Conservation (phyloP, 306 rosid genomes). For the Corylus avellana region DNA sequence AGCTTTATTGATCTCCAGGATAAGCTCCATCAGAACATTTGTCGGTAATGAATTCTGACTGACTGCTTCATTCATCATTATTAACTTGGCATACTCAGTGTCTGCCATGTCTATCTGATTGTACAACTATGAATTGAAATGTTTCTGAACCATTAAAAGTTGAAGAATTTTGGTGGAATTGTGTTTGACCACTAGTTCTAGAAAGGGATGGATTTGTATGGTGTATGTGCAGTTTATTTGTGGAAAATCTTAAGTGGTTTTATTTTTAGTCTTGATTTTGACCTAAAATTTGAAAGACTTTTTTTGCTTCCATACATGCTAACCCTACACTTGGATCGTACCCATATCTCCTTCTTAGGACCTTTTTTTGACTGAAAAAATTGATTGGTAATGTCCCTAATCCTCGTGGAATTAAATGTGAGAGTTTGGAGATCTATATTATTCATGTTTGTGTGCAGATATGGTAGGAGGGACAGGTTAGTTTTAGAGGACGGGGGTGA, state of each 20-base stretch:
- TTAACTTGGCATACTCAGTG: constrained; percentile 3
- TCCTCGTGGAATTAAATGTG: background rate
- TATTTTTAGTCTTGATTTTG: no score
- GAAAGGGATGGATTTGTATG: background rate
- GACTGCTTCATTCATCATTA: constrained; percentile 1
- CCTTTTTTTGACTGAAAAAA: background rate
- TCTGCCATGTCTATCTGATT: background rate
- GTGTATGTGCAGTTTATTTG: background rate
- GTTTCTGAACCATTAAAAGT: background rate
- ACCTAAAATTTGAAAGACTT: no score
- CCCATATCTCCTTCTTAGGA: background rate
- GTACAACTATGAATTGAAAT: background rate
- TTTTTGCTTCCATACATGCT: no score
- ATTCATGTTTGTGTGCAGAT: background rate
- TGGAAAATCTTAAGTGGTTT: no score
- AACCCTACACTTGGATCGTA: no score
- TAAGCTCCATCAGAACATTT: constrained; percentile 92
- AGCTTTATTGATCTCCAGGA: constrained; percentile 98
- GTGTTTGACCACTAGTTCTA: background rate
- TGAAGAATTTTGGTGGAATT: background rate
- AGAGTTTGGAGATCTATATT: background rate
- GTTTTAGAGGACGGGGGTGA: background rate
- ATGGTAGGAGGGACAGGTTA: background rate
- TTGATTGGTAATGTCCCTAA: background rate
- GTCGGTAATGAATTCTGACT: constrained; percentile 62